A percentile compares a stretch with the other conserved stretches of the same genome.
phyloP scores from a whole-genome alignment of 2,329 filamentous ascomycete species.

The Xylariales sp. region DNA sequence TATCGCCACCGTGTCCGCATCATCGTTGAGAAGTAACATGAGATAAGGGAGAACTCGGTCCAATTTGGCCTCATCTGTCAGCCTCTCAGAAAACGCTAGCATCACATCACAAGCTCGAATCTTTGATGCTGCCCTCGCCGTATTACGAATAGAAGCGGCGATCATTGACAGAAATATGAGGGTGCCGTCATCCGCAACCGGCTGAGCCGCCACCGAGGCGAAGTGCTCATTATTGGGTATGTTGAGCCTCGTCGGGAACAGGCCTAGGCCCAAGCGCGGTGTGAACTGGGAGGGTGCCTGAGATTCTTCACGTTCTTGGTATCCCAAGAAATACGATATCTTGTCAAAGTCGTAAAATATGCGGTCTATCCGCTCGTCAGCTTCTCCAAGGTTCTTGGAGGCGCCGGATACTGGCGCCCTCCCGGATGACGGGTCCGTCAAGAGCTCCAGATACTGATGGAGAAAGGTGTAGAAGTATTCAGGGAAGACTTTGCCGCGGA shows the following conservation, averaged over 20 bases:
- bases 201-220: conserved; percentile 55
- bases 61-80: conserved; percentile 93
- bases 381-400: conserved; percentile 71
- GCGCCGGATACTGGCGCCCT: conserved; percentile 66
- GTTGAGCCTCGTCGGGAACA: conserved; percentile 80
- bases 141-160: conserved; percentile 83
- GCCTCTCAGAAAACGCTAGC: conserved; percentile 81
- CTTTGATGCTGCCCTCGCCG: conserved; percentile 80
- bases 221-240: conserved; percentile 80
- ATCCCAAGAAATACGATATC: conserved; percentile 89
- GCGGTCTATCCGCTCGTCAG: conserved; percentile 89
- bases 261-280: conserved; percentile 48
- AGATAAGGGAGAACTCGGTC: conserved; percentile 91
- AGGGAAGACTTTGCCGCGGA: conserved; percentile 87
- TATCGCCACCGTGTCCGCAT: conserved; percentile 78
- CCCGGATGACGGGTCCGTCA: conserved; percentile 85
- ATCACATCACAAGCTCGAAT: conserved; percentile 88
- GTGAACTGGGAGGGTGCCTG: conserved; percentile 28
- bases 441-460: conserved; percentile 94
- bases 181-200: conserved; percentile 78
- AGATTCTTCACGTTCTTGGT: conserved; percentile 46
- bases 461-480: conserved; percentile 97
- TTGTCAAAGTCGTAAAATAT: conserved; percentile 97
- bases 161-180: conserved; percentile 88
- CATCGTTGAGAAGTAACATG: conserved; percentile 76